These are phyloP conservation scores for Colletotrichum camelliae DNA, from an alignment of 2,329 filamentous ascomycete genomes.

Conservation along the genomic window DNA sequence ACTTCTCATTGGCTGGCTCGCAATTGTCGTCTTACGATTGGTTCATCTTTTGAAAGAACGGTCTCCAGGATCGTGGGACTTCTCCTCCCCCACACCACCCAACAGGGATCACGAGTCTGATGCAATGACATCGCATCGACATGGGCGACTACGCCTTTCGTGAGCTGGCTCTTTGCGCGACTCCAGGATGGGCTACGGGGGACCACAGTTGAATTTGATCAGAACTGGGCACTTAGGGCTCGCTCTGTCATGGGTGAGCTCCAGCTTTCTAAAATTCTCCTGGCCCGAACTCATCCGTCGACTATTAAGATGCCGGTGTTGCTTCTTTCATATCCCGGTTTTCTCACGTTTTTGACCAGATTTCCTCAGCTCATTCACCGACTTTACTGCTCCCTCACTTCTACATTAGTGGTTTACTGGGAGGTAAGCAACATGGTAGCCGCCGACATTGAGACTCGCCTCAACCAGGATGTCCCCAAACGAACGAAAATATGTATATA, in stretches of 20 bases:
- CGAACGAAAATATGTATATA: not conserved
- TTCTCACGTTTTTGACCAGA: not conserved
- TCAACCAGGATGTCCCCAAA: accelerated
- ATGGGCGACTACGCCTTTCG: not conserved
- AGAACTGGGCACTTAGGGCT: not conserved
- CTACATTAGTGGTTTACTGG: not conserved
- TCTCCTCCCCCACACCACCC: not conserved
- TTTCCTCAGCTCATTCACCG: no score
- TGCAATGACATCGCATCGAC: not conserved
- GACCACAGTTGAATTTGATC: no score
- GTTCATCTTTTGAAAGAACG: not conserved
- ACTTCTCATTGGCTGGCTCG: not conserved
- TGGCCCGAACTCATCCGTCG: not conserved
- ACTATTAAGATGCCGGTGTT: not conserved
- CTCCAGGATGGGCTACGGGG: no score
- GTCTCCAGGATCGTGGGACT: not conserved
- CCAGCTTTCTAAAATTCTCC: not conserved
- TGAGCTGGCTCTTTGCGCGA: not conserved
- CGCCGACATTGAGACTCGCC: accelerated
- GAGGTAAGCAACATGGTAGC: accelerated
- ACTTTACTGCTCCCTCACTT: accelerated
- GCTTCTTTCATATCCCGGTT: not conserved
- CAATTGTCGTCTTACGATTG: not conserved
- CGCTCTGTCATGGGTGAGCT: not conserved
- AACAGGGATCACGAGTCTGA: not conserved